A percentile compares a stretch with the other conserved stretches of the same genome.
Conservation (phyloP, 306 rosid species). For the Acacia crassicarpa region DNA sequence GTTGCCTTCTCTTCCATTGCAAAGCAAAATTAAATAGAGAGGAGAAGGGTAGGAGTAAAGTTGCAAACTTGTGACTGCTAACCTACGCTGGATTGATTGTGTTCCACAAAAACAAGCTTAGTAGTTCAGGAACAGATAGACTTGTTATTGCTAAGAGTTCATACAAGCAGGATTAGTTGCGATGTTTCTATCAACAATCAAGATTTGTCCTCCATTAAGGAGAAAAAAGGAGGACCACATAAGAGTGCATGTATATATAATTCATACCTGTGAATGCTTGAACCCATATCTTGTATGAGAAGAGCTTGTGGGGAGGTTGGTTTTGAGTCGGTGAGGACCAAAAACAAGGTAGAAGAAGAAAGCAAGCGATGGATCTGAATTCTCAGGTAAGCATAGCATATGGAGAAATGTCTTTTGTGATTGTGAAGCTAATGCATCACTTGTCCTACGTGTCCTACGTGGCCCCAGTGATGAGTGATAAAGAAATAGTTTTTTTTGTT, state of each 20-base stretch:
- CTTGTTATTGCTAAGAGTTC: neutral
- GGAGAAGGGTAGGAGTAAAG: constrained; percentile 54
- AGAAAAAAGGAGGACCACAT: neutral
- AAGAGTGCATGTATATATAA: neutral
- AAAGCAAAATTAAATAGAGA: constrained; percentile 13
- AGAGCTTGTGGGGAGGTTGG: constrained; percentile 26
- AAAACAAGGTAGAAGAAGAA: neutral
- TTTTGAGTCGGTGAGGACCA: neutral
- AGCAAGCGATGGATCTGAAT: neutral
- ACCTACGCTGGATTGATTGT: constrained; percentile 38
- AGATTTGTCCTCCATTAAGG: neutral
- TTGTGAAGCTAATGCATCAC: neutral
- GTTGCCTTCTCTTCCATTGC: constrained; percentile 21
- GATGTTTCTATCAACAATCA: neutral
- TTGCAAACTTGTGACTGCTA: constrained; percentile 32
- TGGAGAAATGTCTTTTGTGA: neutral
- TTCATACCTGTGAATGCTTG: constrained; percentile 20
- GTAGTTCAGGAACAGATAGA: neutral
- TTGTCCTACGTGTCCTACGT: too few relatives aligned
- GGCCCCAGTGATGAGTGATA: neutral
- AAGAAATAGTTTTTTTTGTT: neutral
- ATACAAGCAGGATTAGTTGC: neutral
- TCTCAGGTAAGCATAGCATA: neutral
- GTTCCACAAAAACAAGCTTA: constrained; percentile 34
- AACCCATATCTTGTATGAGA: constrained; percentile 20